Base-by-base conservation (phyloP, 2,329 filamentous ascomycete species). In the Trichoderma polysporum region DNA sequence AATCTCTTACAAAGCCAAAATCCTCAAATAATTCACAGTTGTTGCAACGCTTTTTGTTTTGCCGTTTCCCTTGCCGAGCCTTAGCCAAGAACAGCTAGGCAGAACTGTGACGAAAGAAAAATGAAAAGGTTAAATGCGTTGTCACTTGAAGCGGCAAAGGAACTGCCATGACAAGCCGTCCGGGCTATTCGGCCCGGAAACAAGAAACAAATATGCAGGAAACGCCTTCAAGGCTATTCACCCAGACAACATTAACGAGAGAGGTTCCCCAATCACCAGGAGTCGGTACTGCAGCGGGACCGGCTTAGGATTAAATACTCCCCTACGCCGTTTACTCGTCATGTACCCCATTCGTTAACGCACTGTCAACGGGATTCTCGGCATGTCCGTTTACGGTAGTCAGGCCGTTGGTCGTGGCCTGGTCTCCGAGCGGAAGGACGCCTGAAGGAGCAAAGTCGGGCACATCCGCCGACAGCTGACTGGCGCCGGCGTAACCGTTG, bases 391-490 rank as follows among this genome's bases (percentile, higher is more conserved):
- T 71, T 50, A 59, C 19, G 15, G n/a, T 15, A n/a, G 22, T 35
- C 7, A 22, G 15, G 9, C 49, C 50, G 17, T 50, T 39, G 37
- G 29, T 33, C 47, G 35, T 60, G 29, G 29, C 57, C 13, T 35
- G n/a, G n/a, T 63, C 65, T 12, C 52, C 57, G 49, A 68, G 60
- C 6, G 45, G 31, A 31, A 58, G 17, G 10, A 62, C 68, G 22
- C 74, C 77, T 6, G 77, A 75, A 29, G 79, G 79, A 13, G 79
- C 76, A 69, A 81, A 81, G 69, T 79, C 78, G 0, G 79, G 78
- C 4, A 80, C 79, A 58, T 77, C 74, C 15, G 79, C 78, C 19
- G 78, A 80, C 25, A 80, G 72, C 68, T 78, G 78, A 25, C 63
- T 66, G 15, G 31, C 50, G 71, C 79, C 25, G 79, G 72, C 73